A percentile compares a stretch with the other conserved stretches of the same genome.
These are phyloP conservation scores for Xylaria bambusicola DNA, from an alignment of 495 filamentous ascomycete genomes.

Conservation along the genomic window DNA sequence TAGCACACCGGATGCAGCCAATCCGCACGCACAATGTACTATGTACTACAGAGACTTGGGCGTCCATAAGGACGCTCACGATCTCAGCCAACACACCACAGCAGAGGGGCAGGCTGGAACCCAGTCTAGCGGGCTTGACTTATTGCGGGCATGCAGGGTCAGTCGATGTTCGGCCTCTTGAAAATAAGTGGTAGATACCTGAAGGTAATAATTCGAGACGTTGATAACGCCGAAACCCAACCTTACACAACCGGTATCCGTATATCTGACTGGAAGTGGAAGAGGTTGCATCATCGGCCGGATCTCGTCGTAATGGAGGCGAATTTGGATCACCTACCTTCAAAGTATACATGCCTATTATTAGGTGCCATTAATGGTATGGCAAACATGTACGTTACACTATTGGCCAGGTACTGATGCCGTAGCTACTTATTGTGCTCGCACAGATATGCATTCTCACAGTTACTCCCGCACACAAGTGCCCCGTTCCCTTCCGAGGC, in stretches of 20 bases:
- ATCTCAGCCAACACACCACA: no score
- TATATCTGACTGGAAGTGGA: background rate
- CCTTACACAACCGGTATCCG: background rate
- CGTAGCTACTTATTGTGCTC: background rate
- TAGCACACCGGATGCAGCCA: conserved; percentile 8
- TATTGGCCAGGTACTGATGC: background rate
- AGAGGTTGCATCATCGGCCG: conserved; percentile 6
- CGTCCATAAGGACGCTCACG: no score
- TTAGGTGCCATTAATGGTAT: conserved; percentile 2
- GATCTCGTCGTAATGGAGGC: background rate
- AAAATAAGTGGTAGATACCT: no score
- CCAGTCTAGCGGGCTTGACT: no score
- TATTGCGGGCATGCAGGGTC: no score
- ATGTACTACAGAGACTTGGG: background rate
- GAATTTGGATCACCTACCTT: background rate
- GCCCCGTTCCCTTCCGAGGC: background rate
- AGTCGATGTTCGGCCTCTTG: background rate
- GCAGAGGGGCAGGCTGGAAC: no score
- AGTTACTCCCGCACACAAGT: background rate
- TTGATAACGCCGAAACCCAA: no score
- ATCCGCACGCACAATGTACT: background rate
- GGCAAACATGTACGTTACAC: background rate
- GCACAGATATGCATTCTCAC: no score
- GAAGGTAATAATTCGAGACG: no score
- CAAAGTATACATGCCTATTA: background rate